Evolutionary conservation across 2,329 filamentous ascomycete genomes (phyloP).

Genomic region (Penicillium capsulatum): DNA sequence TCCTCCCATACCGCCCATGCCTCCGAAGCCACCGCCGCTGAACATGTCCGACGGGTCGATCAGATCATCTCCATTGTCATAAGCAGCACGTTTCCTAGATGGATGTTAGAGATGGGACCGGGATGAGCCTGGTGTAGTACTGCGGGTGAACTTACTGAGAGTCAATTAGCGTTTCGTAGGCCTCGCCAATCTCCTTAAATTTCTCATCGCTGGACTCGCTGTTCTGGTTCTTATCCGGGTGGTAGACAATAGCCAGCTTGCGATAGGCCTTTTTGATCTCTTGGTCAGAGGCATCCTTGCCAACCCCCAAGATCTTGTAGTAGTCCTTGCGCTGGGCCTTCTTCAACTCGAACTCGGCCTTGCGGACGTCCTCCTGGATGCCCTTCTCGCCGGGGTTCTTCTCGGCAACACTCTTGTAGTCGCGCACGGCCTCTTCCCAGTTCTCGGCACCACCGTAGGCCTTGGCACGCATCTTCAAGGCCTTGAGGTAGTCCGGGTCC

Average conservation of each 20-base stretch:
- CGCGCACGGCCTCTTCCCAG: constrained; percentile 87
- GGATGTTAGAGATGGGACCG: constrained; percentile 9
- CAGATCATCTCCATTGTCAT: constrained; percentile 89
- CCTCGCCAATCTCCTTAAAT: constrained; percentile 98
- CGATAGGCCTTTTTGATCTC: constrained; percentile 97
- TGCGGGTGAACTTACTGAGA: constrained; percentile 63
- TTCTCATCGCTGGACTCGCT: constrained; percentile 78
- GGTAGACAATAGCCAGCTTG: constrained; percentile 87
- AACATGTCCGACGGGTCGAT: constrained; percentile 87
- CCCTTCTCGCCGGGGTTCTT: constrained; percentile 74
- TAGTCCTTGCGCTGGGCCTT: constrained; percentile 97
- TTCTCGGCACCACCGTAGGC: constrained; percentile 77
- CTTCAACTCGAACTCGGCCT: constrained; percentile 92
- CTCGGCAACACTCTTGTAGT: constrained; percentile 83
- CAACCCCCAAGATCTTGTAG: constrained; percentile 90
- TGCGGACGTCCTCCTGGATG: constrained; percentile 78
- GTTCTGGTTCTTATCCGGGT: constrained; percentile 91
- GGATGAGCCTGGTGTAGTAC: not conserved
- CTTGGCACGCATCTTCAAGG: constrained; percentile 89
- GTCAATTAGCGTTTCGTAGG: constrained; percentile 93
- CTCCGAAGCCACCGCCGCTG: constrained; percentile 50
- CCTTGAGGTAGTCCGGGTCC: constrained; percentile 82
- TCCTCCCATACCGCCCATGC: constrained; percentile 52
- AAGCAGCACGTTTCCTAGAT: constrained; percentile 74
- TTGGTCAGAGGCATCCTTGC: constrained; percentile 76